Conservation (phyloP, 768 basidiomycete genomes). For the Ephemerocybe angulata region DNA sequence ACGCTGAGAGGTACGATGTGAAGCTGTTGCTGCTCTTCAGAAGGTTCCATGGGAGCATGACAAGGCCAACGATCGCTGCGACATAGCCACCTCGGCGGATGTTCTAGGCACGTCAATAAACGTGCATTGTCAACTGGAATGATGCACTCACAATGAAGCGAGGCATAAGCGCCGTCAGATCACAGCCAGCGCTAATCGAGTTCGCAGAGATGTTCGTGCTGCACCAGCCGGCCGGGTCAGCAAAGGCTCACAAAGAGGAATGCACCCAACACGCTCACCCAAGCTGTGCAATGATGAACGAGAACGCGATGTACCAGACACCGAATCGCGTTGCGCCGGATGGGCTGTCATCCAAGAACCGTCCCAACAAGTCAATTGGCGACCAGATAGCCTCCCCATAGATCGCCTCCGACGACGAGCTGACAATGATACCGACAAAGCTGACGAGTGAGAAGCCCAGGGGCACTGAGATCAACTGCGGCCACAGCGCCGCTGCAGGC, state of each 20-base stretch:
- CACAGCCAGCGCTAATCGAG: slow-evolving; percentile 79
- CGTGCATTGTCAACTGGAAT: neutral
- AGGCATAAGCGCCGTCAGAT: slow-evolving; percentile 74
- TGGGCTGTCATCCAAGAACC: slow-evolving; percentile 62
- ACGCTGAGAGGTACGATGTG: slow-evolving; percentile 78
- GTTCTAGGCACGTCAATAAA: slow-evolving; percentile 40
- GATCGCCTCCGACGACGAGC: slow-evolving; percentile 70
- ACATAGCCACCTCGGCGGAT: slow-evolving; percentile 84
- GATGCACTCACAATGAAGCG: slow-evolving; percentile 59
- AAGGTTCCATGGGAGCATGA: slow-evolving; percentile 76
- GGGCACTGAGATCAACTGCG: slow-evolving; percentile 71
- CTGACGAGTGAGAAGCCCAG: slow-evolving; percentile 70
- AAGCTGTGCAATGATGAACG: slow-evolving; percentile 72
- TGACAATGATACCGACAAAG: slow-evolving; percentile 80
- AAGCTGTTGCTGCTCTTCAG: slow-evolving; percentile 71
- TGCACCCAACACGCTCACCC: slow-evolving; percentile 6
- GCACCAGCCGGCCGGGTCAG: slow-evolving; percentile 7
- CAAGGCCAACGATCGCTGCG: slow-evolving; percentile 72
- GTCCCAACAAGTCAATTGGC: slow-evolving; percentile 66
- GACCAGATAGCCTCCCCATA: slow-evolving; percentile 80
- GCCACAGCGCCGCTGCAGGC: slow-evolving; percentile 55
- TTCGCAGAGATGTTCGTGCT: slow-evolving; percentile 83
- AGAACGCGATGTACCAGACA: slow-evolving; percentile 74
- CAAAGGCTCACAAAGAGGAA: slow-evolving; percentile 1
- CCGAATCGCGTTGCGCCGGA: slow-evolving; percentile 66